These are phyloP conservation scores for Coemansia asiatica DNA, from an alignment of 192 early-diverging fungal genomes.

Conservation along the genomic window DNA sequence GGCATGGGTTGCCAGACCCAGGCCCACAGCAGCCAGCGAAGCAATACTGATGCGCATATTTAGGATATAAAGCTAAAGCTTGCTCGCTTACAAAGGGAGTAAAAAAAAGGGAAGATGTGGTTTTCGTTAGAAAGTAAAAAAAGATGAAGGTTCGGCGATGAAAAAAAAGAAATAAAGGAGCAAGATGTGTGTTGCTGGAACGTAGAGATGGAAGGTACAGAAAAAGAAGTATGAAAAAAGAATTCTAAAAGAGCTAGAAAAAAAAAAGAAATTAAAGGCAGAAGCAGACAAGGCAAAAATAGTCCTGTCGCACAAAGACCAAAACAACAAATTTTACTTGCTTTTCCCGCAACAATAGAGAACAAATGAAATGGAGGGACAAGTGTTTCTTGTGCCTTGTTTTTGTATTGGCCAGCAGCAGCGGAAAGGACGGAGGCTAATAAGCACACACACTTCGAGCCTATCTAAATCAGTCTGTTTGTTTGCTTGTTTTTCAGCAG, in stretches of 20 bases:
- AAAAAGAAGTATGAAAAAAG: background rate
- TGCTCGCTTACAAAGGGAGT: background rate
- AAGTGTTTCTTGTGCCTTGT: background rate
- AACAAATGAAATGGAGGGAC: background rate
- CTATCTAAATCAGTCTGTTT: too few relatives aligned
- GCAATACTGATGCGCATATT: constrained; percentile 40
- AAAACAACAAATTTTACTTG: background rate
- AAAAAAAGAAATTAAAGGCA: background rate
- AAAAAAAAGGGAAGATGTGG: background rate
- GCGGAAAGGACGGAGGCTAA: background rate
- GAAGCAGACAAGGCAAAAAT: background rate
- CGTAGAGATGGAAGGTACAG: constrained; percentile 1
- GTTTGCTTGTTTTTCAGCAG: too few relatives aligned
- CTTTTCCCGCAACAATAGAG: background rate
- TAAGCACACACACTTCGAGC: too few relatives aligned
- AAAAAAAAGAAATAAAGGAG: background rate
- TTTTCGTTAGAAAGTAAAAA: background rate
- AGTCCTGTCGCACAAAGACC: background rate
- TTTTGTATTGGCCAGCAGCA: background rate
- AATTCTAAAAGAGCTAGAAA: background rate
- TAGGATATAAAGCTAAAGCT: background rate
- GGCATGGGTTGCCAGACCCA: constrained; percentile 36
- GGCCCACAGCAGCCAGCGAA: constrained; percentile 17
- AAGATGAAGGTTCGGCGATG: too few relatives aligned
- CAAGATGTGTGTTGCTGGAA: background rate